Evolutionary conservation across 2,329 filamentous ascomycete species (phyloP).

Genomic region (Cladosporium sp.): DNA sequence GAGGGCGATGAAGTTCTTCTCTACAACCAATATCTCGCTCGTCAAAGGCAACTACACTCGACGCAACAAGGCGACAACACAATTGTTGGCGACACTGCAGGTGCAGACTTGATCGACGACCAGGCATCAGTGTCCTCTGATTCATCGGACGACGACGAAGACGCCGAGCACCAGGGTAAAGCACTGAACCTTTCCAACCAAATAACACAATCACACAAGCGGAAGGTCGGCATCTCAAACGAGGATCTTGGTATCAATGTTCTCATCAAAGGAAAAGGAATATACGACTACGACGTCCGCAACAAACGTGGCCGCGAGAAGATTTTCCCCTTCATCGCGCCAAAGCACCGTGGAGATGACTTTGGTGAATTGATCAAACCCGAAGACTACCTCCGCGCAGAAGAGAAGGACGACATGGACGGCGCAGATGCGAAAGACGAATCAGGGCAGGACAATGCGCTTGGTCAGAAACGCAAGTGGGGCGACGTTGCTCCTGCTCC

Average conservation of each 20-base stretch:
- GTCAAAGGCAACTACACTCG: constrained; percentile 81
- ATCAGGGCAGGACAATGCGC: constrained; percentile 49
- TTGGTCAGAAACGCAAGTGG: constrained; percentile 95
- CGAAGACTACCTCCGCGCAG: constrained; percentile 89
- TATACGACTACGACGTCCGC: constrained; percentile 91
- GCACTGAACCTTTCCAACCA: constrained; percentile 86
- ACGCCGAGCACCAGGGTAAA: constrained; percentile 86
- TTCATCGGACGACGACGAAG: constrained; percentile 85
- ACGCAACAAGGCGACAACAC: constrained; percentile 71
- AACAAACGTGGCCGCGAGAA: constrained; percentile 90
- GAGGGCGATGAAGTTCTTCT: constrained; percentile 72
- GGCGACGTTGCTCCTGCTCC: constrained; percentile 61
- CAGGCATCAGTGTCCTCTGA: constrained; percentile 83
- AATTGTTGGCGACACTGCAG: constrained; percentile 69
- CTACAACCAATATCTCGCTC: constrained; percentile 91
- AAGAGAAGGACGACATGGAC: constrained; percentile 79
- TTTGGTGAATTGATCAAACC: constrained; percentile 92
- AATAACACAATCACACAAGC: constrained; percentile 73
- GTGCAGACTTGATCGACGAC: constrained; percentile 58
- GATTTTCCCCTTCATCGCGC: constrained; percentile 83
- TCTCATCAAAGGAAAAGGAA: constrained; percentile 74
- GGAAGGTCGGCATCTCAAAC: constrained; percentile 82
- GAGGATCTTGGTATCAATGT: constrained; percentile 92
- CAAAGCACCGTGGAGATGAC: constrained; percentile 78
- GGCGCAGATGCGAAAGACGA: constrained; percentile 61